Conservation (phyloP, 345 rosid species). For the Citrus glauca region DNA sequence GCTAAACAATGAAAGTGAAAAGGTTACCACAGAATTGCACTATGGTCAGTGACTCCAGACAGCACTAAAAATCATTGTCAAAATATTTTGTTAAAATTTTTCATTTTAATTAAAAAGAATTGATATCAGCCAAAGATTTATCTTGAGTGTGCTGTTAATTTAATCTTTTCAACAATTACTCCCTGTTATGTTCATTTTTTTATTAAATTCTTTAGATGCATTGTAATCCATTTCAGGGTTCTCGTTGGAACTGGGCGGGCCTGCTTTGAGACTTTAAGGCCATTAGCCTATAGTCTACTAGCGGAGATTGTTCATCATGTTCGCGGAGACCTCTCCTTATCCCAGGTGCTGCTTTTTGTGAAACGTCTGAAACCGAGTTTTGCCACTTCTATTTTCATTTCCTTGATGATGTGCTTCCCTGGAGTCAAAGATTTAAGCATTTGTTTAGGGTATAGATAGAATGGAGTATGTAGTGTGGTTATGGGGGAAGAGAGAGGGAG, state of each 20-base stretch:
- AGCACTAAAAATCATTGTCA: neutral
- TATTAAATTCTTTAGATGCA: neutral
- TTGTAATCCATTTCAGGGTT: conserved; percentile 49
- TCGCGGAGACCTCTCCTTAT: conserved; percentile 77
- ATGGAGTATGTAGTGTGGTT: neutral
- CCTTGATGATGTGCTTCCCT: neutral
- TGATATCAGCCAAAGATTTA: neutral
- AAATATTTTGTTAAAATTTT: neutral
- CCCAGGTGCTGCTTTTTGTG: conserved; percentile 53
- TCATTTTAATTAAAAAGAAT: neutral
- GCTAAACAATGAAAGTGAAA: neutral
- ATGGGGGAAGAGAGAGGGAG: neutral
- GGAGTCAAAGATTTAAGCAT: neutral
- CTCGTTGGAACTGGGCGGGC: conserved; percentile 98
- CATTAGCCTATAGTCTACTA: conserved; percentile 93
- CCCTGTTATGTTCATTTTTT: neutral
- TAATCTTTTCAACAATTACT: neutral
- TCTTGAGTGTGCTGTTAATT: neutral
- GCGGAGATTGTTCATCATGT: conserved; percentile 99
- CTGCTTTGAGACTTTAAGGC: conserved; percentile 95
- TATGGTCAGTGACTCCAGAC: neutral
- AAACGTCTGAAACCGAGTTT: neutral
- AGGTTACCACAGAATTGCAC: neutral
- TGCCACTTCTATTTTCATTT: neutral
- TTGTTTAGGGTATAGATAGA: neutral